Evolutionary conservation across 2,329 filamentous ascomycete genomes (phyloP), one percentile per base, ranked within the genome.

Genomic region (Tolypocladium endophyticum): DNA sequence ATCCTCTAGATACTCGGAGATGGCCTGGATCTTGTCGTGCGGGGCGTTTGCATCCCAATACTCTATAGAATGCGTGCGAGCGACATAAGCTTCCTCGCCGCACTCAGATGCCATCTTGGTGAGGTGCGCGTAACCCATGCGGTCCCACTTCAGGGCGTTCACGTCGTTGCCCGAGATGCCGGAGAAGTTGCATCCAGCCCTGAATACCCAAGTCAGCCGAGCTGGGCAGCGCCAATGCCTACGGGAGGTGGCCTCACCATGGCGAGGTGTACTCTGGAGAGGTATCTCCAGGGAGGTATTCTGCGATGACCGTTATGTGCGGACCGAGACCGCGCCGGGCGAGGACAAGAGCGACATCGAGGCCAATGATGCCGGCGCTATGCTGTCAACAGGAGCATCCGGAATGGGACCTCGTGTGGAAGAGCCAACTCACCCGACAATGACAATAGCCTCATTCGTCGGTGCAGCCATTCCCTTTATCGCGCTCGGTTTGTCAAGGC

Each of bases 141-240:
- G 69, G 58, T 78, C 76, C 75, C 76, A 78, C 35, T 70, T 71
- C 50, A 77, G 61, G 0, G 75, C 75, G 55, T 77, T 77, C 23
- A 66, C 61, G 56, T 77, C 74, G 18, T 64, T 71, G 28, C 75
- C 74, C 0, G 76, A 77, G 53, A 77, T 74, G 45, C 73, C 74
- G 0, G 76, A 78, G 62, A 77, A 77, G 62, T 78, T 78, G 60
- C 73, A 76, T 3, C 76, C 76, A 12, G 76, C 76, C 73, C 74
- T 72, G 33, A 4, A n/a, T 28, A 18, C 1, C 1, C 8, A 11
- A 18, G 47, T n/a, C 28, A 52, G 47, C 7, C 9, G 14, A 33
- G 47, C 9, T 8, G 8, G 8, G 18, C 16, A 20, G 9, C 2
- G 8, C 3, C 7, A 18, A 23, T n/a, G n/a, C n/a, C n/a, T n/a